A percentile compares a stretch with the other conserved stretches of the same genome.
These are phyloP conservation scores for Bryum argenteum DNA, from an alignment of 225 moss, liverwort and hornwort species.

Conservation along the genomic window DNA sequence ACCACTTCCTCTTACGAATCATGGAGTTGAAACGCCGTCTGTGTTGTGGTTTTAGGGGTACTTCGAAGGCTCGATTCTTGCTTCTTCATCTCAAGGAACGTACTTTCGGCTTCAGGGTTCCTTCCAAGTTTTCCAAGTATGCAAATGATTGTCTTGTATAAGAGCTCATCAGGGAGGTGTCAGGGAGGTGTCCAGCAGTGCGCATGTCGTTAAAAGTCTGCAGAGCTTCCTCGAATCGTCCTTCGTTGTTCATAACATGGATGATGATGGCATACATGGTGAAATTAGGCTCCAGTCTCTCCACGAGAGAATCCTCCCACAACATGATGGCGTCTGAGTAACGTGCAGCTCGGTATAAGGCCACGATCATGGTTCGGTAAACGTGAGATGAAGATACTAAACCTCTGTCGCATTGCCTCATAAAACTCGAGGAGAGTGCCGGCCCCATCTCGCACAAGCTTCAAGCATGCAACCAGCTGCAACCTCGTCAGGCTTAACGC, in stretches of 20 bases:
- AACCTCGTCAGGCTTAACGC: slow-evolving; percentile 88
- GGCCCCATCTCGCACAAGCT: slow-evolving; percentile 65
- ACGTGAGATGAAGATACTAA: slow-evolving; percentile 69
- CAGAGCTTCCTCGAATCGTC: slow-evolving; percentile 68
- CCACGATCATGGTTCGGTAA: slow-evolving; percentile 78
- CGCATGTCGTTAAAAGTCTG: slow-evolving; percentile 68
- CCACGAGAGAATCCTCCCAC: slow-evolving; percentile 87
- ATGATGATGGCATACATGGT: slow-evolving; percentile 66
- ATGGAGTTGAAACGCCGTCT: too few species aligned
- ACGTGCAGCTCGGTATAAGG: slow-evolving; percentile 57
- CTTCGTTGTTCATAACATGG: slow-evolving; percentile 67
- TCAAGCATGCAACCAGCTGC: slow-evolving; percentile 72
- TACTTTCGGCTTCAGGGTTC: slow-evolving; percentile 55
- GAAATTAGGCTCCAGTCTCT: slow-evolving; percentile 61
- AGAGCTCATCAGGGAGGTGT: slow-evolving; percentile 82
- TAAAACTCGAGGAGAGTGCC: slow-evolving; percentile 80
- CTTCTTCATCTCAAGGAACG: slow-evolving; percentile 70
- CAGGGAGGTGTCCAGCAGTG: slow-evolving; percentile 49
- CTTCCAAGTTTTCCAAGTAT: slow-evolving; percentile 75
- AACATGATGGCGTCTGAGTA: slow-evolving; percentile 62
- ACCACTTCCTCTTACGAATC: too few species aligned
- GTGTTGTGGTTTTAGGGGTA: too few species aligned
- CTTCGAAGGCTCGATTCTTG: slow-evolving; percentile 75
- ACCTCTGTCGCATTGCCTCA: slow-evolving; percentile 79
- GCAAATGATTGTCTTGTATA: slow-evolving; percentile 75